Conservation (phyloP, 192 early-diverging fungal species). For the Phycomyces blakesleeanus region DNA sequence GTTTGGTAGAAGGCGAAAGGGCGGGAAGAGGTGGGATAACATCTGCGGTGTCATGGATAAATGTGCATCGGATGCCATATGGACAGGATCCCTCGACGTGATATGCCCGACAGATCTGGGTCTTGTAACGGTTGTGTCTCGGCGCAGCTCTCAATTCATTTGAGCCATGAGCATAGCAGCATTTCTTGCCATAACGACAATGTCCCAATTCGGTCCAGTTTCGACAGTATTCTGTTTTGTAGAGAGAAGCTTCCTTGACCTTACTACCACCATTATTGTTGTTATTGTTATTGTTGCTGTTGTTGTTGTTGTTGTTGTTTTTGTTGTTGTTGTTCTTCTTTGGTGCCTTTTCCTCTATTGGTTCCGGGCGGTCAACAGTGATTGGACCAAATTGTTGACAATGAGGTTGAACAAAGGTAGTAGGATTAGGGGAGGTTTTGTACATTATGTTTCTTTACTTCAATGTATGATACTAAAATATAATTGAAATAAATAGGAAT, state of each 20-base stretch:
- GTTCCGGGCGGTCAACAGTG: not conserved
- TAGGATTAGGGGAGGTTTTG: not conserved
- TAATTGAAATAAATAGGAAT: not conserved
- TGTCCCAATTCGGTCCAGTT: conserved; percentile 46
- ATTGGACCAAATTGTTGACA: not conserved
- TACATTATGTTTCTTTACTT: too few species aligned
- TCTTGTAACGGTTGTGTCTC: conserved; percentile 93
- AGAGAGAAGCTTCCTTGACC: conserved; percentile 37
- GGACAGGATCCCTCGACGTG: conserved; percentile 87
- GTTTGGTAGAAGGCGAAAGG: too few species aligned
- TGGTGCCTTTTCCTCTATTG: not conserved
- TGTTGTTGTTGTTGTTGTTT: too few species aligned
- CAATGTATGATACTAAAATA: too few species aligned
- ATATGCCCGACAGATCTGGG: conserved; percentile 90
- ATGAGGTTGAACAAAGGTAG: not conserved
- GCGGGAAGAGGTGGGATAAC: not conserved
- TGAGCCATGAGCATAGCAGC: conserved; percentile 90
- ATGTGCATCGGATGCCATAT: conserved; percentile 93
- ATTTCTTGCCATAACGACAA: conserved; percentile 81
- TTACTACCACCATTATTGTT: too few species aligned
- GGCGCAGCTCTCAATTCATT: conserved; percentile 76
- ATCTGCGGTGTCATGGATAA: conserved; percentile 63
- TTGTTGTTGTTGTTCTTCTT: too few species aligned
- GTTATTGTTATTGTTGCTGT: too few species aligned
- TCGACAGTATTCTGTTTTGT: conserved; percentile 47